A percentile compares a stretch with the other conserved stretches of the same genome.
phyloP scores from a whole-genome alignment of 176 grass and related monocot species.

The Melocanna baccifera region DNA sequence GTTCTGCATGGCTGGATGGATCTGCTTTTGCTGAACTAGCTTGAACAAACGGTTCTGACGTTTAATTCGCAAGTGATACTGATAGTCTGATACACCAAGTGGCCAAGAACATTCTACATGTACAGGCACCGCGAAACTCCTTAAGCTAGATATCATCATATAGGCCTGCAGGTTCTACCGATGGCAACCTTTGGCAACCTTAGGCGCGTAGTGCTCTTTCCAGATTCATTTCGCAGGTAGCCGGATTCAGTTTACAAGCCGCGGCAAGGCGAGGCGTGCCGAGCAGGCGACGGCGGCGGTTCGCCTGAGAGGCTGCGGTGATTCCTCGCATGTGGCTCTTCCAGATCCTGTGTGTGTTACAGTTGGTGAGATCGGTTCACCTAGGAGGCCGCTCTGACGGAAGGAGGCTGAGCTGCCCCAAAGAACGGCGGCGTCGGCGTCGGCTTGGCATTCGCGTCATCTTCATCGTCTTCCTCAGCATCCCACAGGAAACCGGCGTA shows the following conservation, averaged over 20 bases:
- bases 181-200: background rate
- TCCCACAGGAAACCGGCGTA: slow-evolving; percentile 64
- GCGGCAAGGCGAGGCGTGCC: slow-evolving; percentile 2
- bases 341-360: background rate
- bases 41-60: background rate
- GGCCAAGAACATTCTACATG: slow-evolving; percentile 16
- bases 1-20: background rate
- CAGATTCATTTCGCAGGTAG: slow-evolving; percentile 15
- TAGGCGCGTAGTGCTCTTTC: background rate
- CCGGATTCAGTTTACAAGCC: slow-evolving; percentile 1
- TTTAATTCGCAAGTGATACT: slow-evolving; percentile 31
- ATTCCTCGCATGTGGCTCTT: background rate
- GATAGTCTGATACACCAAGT: background rate
- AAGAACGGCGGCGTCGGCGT: background rate
- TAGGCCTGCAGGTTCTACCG: background rate
- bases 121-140: slow-evolving; percentile 11
- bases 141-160: background rate
- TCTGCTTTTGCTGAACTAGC: background rate
- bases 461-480: slow-evolving; percentile 44
- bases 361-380: background rate
- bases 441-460: background rate
- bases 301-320: background rate
- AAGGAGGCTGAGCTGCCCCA: slow-evolving; percentile 9
- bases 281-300: background rate
- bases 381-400: slow-evolving; percentile 39